Evolutionary conservation across 371 early-diverging fungal genomes (phyloP), one percentile per base, ranked within the genome.

Genomic region (Rhizomucor pusillus): DNA sequence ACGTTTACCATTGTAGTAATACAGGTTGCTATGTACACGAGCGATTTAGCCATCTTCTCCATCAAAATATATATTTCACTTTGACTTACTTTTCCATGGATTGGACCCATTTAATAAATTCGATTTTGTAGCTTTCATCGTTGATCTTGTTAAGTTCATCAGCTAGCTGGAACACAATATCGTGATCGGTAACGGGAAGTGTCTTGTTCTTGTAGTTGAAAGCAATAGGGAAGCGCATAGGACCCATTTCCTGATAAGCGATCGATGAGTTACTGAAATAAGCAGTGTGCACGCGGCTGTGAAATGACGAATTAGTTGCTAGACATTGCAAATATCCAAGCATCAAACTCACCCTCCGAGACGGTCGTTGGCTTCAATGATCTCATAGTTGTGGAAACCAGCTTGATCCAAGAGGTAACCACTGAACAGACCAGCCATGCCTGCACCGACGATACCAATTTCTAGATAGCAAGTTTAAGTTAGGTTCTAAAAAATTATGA

Each of bases 381-480:
- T 67, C 18, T 67, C 62, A 33, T 65, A 65, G 22, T 69, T 69
- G 12, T 56, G 49, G 35, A 69, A 59, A n/a, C 66, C 69, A n/a
- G 63, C 66, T 49, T 65, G 54, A 19, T 69, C 66, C 11, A 69
- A 52, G 10, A 69, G 48, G 22, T 47, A 57, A 2, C 56, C 66
- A 47, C 63, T 62, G 39, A 69, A 69, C 18, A 69, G 52, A 43
- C 69, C 69, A 16, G 69, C 52, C 63, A 65, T 65, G 45, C 69
- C 69, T 35, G 69, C 69, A 18, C 69, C 69, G 19, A 69, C 46
- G 35, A 69, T 65, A 57, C 69, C 69, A 52, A 69, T 65, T 41
- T 59, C 69, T 65, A 50, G 20, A 20, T 6, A 54, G 29, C n/a
- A n/a, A n/a, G n/a, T n/a, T n/a, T n/a, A n/a, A n/a, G n/a, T n/a